A percentile compares a stretch with the other conserved stretches of the same genome.
These are phyloP conservation scores for Xylaria hypoxylon DNA, from an alignment of 2,329 filamentous ascomycete genomes.

Conservation along the genomic window DNA sequence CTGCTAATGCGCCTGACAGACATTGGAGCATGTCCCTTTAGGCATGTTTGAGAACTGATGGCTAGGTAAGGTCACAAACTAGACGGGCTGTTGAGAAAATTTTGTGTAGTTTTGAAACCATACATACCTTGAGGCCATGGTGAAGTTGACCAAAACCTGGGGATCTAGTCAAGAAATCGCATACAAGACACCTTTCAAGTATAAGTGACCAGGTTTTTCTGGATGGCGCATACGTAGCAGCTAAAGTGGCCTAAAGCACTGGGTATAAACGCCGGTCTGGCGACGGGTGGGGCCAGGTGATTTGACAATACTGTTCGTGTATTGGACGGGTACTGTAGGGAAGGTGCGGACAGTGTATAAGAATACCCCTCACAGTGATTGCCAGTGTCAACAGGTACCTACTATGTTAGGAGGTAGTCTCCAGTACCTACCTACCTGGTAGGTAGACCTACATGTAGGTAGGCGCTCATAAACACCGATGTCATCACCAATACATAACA, in stretches of 20 bases:
- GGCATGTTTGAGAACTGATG: background rate
- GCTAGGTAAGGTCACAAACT: background rate
- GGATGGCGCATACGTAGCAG: slow-evolving; percentile 27
- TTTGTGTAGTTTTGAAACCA: background rate
- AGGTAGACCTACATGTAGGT: too few relatives aligned
- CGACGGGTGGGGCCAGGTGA: slow-evolving; percentile 35
- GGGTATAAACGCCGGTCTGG: slow-evolving; percentile 23
- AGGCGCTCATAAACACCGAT: too few relatives aligned
- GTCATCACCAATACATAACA: too few relatives aligned
- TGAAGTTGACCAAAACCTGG: slow-evolving; percentile 24
- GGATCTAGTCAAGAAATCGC: slow-evolving; percentile 11
- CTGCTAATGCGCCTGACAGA: slow-evolving; percentile 3
- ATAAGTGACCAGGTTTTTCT: slow-evolving; percentile 17
- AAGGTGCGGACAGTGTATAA: too few relatives aligned
- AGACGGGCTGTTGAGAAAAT: background rate
- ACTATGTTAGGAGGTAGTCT: too few relatives aligned
- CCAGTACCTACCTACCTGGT: too few relatives aligned
- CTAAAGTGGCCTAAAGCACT: slow-evolving; percentile 21
- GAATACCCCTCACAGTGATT: too few relatives aligned
- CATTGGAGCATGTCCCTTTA: background rate
- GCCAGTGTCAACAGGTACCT: too few relatives aligned
- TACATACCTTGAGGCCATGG: slow-evolving; percentile 51
- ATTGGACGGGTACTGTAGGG: too few relatives aligned
- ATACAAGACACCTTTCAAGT: slow-evolving; percentile 21
- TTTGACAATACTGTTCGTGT: slow-evolving; percentile 24